These are phyloP conservation scores for Calocybe cyanea DNA, from an alignment of 768 basidiomycete species.

Conservation along the genomic window DNA sequence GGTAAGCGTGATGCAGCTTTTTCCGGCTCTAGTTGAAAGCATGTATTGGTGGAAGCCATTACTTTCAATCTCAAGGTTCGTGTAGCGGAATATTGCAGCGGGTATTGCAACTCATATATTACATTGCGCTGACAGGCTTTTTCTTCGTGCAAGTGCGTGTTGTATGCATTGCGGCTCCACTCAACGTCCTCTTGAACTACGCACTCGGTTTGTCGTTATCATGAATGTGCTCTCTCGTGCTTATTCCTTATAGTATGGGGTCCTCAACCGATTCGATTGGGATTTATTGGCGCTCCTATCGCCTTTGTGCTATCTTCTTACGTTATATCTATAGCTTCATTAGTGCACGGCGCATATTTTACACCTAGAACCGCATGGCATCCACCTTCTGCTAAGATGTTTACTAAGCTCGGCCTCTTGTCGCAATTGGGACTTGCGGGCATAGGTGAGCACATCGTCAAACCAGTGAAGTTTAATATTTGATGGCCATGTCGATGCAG, in stretches of 20 bases:
- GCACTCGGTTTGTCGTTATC: no score
- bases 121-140: background rate
- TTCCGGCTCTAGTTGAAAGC: background rate
- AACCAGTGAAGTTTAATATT: constrained; percentile 84
- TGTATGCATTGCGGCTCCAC: no score
- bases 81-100: constrained; percentile 62
- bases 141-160: no score
- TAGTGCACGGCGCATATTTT: no score
- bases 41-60: constrained; percentile 39
- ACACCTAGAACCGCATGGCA: constrained; percentile 77
- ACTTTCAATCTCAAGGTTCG: no score
- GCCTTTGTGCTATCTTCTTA: constrained; percentile 86
- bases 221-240: no score
- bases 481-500: constrained; percentile 99
- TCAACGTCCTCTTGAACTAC: no score
- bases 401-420: constrained; percentile 66
- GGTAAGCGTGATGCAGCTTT: no score
- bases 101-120: constrained; percentile 24
- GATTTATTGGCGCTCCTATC: constrained; percentile 89
- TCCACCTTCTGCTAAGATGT: constrained; percentile 59
- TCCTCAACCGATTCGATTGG: constrained; percentile 68
- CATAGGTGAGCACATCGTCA: no score
- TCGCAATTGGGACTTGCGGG: no score
- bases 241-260: constrained; percentile 61
- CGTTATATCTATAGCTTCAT: no score